Evolutionary conservation across 768 basidiomycete species (phyloP), one percentile per base, ranked within the genome.

Genomic region (Suillus tomentosus): DNA sequence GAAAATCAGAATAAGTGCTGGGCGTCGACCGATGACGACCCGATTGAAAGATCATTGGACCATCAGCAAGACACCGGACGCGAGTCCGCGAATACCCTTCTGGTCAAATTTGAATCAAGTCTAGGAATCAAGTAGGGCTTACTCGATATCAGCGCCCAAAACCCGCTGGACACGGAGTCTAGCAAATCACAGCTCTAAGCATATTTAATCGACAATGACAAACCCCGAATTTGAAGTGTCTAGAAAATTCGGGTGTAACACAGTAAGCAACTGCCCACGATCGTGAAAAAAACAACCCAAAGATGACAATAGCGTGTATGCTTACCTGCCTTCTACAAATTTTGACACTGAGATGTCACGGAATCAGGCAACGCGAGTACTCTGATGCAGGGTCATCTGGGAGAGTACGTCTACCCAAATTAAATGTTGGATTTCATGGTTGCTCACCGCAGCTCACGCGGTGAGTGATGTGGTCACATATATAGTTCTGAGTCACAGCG

Each of bases 191-290:
- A 31, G 31, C 6, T 31, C 31, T 31, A 56, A 39, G 22, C 13
- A 37, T 24, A 39, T 39, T 24, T 13, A 39, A 39, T 39, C 55
- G 11, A 37, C 37, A 39, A 56, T 40, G 56, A 57, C 39, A 40
- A 37, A 57, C 37, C 37, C 55, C 39, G 54, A 22, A n/a, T 19
- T 31, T 31, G 31, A 31, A 31, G 53, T n/a, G 22, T 56, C 54
- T 56, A 37, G 56, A 57, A 57, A 57, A 6, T 36, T 37, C 54
- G 15, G 15, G 15, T 57, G 8, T 39, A 17, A 39, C 37, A 10
- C 14, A 40, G 51, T 57, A 40, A 56, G 39, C 39, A 37, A 57
- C 56, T 57, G 56, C 56, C 56, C 56, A 57, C 56, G 56, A 40
- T 22, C 56, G 56, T 57, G 56, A 57, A 57, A 57, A 34, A 57